A percentile compares a stretch with the other conserved stretches of the same genome.
phyloP scores from a whole-genome alignment of 2,329 filamentous ascomycete species.

The Diaporthe humulicola region DNA sequence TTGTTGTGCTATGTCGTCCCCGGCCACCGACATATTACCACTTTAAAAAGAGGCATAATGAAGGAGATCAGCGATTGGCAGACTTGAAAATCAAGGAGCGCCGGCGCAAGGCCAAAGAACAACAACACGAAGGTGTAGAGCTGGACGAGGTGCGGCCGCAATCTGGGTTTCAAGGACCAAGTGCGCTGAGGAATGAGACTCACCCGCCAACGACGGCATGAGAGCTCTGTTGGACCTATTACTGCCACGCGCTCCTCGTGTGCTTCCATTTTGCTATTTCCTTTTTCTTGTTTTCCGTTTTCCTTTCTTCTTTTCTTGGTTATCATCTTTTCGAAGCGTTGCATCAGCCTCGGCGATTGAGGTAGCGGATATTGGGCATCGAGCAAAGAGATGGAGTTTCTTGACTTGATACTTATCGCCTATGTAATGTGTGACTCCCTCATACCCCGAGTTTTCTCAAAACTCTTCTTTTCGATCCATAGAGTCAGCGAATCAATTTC shows the following conservation, averaged over 20 bases:
- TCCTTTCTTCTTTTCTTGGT: background rate
- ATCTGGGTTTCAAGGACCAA: constrained; percentile 67
- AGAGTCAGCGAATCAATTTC: constrained; percentile 28
- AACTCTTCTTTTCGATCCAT: constrained; percentile 23
- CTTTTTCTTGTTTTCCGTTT: constrained; percentile 3
- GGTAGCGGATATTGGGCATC: background rate
- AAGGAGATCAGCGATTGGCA: constrained; percentile 89
- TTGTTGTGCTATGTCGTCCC: constrained; percentile 84
- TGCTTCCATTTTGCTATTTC: background rate
- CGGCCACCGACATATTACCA: constrained; percentile 89
- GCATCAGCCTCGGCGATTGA: constrained; percentile 27
- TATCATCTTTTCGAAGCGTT: constrained; percentile 25
- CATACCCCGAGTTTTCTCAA: constrained; percentile 31
- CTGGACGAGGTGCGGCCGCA: constrained; percentile 75
- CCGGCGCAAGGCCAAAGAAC: constrained; percentile 53
- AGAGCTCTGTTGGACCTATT: background rate
- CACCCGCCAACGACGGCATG: constrained; percentile 27
- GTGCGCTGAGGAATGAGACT: constrained; percentile 55
- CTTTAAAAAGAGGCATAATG: constrained; percentile 82
- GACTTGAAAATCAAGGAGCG: constrained; percentile 53
- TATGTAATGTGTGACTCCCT: constrained; percentile 35
- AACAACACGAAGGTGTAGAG: constrained; percentile 70
- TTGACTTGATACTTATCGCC: constrained; percentile 22
- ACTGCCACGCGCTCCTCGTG: background rate
- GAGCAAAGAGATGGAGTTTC: constrained; percentile 15